Evolutionary conservation across 768 basidiomycete species (phyloP), one percentile per base, ranked within the genome.

Genomic region (Lactarius indigo): DNA sequence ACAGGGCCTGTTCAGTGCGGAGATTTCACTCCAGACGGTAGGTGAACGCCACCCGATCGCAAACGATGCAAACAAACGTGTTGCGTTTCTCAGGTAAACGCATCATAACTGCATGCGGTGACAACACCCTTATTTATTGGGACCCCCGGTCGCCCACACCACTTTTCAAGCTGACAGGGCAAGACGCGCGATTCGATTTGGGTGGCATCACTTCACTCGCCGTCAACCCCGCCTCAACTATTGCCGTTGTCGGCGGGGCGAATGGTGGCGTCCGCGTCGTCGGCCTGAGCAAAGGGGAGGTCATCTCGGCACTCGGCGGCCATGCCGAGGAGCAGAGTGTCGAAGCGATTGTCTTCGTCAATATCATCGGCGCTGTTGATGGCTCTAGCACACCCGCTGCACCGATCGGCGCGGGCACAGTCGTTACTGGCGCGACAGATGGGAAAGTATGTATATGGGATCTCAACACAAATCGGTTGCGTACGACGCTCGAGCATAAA

Each of bases 371-470:
- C 13, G 83, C 86, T 0, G 82, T 79, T 9, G 76, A 79, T 4
- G 83, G 84, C 4, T 81, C 84, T 5, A 83, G 83, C 15, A 68
- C 71, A 15, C 79, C 87, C 9, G 80, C 77, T 5, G 83, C 85
- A 0, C 80, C 79, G 28, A 74, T 78, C 1, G 83, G 84, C 2
- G 82, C 84, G 8, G 86, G 85, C 9, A 85, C 92, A 23, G 87
- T 88, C 13, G 86, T 93, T 0, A 94, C 91, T 2, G 96, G 92
- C 13, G 94, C 86, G 5, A 98, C 96, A 5, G 97, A 99, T 73
- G 94, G 95, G 0, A 96, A 94, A 74, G 90, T 88, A 20, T 94
- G 91, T 72, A 87, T 98, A 39, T 99, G 96, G 95, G 97, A 99
- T 78, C 82, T 96, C 52, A 83, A 83, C 59, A 96, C 93, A 30